Evolutionary conservation across 345 rosid genomes (phyloP), one percentile per base, ranked within the genome.

Genomic region (Citrus australasica): DNA sequence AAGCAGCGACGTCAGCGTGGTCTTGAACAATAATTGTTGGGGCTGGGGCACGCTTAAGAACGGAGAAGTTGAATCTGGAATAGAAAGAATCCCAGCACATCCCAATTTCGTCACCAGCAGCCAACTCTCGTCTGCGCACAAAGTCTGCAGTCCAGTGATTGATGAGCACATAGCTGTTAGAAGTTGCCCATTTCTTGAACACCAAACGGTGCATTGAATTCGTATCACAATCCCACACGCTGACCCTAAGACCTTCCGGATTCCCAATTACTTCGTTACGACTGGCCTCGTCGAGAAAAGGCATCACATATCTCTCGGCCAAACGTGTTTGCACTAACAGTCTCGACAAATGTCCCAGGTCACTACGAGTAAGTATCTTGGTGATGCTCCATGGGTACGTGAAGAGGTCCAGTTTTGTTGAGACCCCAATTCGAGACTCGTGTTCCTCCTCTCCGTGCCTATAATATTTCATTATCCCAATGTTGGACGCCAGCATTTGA

Each of bases 181-280:
- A n/a, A 1, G 79, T 16, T 7, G 1, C 0, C 84, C 71, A 78
- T 27, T 14, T 42, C 66, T 27, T 55, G 6, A 82, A 69, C 42
- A 73, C 33, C 71, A 82, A 14, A 0, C 0, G 3, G 46, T 82
- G 84, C 62, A 67, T n/a, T 1, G 76, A 67, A 1, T 16, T 40
- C n/a, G 37, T 70, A 63, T 82, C 79, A 6, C 7, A 6, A 9
- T 78, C 79, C 76, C 69, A 69, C 1, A 82, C 60, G 1, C 14
- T 4, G 1, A 69, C 70, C 0, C 28, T 1, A 1, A 10, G 37
- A 7, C 76, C 76, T 1, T 11, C 32, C 2, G 22, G 10, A 7
- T 38, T 75, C 56, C 9, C 2, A 7, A 13, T 46, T 46, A 74
- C 33, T 33, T 28, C 38, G 14, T 2, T 5, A 6, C 3, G 17